Base-by-base conservation (phyloP, 805 yeast genomes). In the Yarrowia deformans region DNA sequence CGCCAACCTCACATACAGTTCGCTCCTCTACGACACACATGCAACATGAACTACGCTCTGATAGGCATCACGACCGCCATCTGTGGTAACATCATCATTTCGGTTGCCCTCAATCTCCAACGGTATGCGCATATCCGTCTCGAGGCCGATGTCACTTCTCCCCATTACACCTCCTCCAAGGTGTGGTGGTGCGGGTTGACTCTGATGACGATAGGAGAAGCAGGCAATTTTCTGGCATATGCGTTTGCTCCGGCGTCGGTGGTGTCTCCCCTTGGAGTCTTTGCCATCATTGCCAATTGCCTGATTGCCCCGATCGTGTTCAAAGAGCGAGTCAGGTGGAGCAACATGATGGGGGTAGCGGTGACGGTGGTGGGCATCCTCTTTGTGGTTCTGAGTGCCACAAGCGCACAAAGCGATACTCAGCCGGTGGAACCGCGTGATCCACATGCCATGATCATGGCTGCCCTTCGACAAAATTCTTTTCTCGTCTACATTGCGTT, bases 241-340 rank as follows among this genome's bases (percentile, higher is more conserved):
- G 87, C 87, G 0, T 74, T 82, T 54, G 82, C 84, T 0, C 84
- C 85, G 0, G 83, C 83, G 6, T 79, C 83, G 12, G 76, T 82
- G 2, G 85, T 84, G 18, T 81, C 84, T 5, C 85, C 87, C 0
- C 70, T 84, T 40, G 87, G 87, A 5, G 85, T 84, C 1, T 82
- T 83, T 45, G 83, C 86, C 0, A 78, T 82, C 23, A 77, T 84
- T 0, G 79, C 85, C 2, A 84, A 84, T 70, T 79, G 83, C 67
- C 77, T 83, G 1, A 77, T 84, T 29, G 86, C 86, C 0, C 87
- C 86, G 0, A 75, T 84, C 0, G 70, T 83, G 29, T 84, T 83
- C 72, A 78, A 81, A 66, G 84, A 82, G 70, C 74, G 73, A 5
- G 75, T 82, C 14, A 71, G 78, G 13, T 34, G 55, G 12, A 73